A percentile compares a stretch with the other conserved stretches of the same genome.
Evolutionary conservation across 495 filamentous ascomycete species (phyloP).

Genomic region (Penicillium pulvis): DNA sequence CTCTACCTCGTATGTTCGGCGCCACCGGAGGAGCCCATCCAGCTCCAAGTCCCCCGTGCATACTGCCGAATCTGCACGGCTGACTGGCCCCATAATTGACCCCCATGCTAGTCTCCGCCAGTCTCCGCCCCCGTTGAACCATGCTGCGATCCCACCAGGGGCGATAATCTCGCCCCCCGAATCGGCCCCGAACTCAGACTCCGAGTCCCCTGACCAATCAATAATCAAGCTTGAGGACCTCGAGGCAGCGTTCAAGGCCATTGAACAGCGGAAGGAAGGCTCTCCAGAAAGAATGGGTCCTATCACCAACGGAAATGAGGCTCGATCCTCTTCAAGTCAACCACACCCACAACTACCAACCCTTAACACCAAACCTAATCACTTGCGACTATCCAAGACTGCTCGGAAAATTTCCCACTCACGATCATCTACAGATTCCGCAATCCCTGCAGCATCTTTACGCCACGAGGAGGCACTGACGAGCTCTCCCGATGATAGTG

Average conservation of each 20-base stretch:
- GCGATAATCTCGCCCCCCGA: constrained; percentile 89
- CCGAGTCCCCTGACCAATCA: constrained; percentile 62
- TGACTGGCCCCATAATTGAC: constrained; percentile 52
- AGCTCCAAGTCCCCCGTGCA: constrained; percentile 38
- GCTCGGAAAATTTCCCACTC: constrained; percentile 76
- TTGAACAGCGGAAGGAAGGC: constrained; percentile 65
- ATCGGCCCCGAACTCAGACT: constrained; percentile 75
- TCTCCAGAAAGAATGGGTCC: constrained; percentile 58
- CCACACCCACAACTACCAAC: constrained; percentile 7
- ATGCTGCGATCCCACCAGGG: constrained; percentile 71
- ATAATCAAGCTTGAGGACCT: constrained; percentile 73
- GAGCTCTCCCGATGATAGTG: constrained; percentile 65
- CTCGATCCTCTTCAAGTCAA: constrained; percentile 32
- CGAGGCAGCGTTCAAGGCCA: constrained; percentile 77
- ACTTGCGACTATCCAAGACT: constrained; percentile 51
- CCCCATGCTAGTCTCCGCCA: constrained; percentile 65
- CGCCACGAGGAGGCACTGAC: constrained; percentile 57
- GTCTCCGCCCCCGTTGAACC: constrained; percentile 75
- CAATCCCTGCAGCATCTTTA: constrained; percentile 59
- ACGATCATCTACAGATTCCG: constrained; percentile 79
- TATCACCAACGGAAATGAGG: constrained; percentile 38
- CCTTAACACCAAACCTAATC: constrained; percentile 1
- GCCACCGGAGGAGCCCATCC: constrained; percentile 66
- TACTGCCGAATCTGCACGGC: constrained; percentile 34
- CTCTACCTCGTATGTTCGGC: constrained; percentile 73